These are phyloP conservation scores for Mortierella sp. DNA, from an alignment of 371 early-diverging fungal genomes.

Conservation along the genomic window DNA sequence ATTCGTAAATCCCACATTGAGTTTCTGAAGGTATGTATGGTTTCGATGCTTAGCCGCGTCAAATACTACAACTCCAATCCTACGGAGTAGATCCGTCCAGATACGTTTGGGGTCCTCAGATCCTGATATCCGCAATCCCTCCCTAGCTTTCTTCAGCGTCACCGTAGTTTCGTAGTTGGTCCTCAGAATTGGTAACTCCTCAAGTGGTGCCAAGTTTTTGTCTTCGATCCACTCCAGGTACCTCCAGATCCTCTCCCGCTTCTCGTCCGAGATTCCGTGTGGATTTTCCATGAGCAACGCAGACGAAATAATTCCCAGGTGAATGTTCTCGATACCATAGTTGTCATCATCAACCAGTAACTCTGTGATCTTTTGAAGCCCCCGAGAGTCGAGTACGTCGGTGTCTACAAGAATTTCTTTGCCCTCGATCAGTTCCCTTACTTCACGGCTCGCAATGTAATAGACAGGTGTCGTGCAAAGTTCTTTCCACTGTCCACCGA, in stretches of 20 bases:
- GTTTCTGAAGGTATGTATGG: too few relatives aligned
- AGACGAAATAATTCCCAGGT: too few relatives aligned
- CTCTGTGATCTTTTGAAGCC: neutral
- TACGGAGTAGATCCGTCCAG: too few relatives aligned
- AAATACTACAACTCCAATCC: too few relatives aligned
- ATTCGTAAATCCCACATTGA: too few relatives aligned
- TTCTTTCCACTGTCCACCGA: constrained; percentile 11
- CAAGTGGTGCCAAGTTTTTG: neutral
- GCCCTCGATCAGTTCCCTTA: constrained; percentile 1
- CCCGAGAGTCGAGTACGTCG: neutral
- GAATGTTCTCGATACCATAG: neutral
- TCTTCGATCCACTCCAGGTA: neutral
- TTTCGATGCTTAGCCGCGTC: too few relatives aligned
- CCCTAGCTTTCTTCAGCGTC: neutral
- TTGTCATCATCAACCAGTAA: neutral
- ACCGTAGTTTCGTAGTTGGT: neutral
- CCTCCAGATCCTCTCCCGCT: neutral
- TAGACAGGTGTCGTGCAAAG: neutral
- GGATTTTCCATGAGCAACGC: too few relatives aligned
- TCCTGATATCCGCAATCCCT: neutral
- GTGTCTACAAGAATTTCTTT: constrained; percentile 6
- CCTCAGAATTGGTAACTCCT: neutral
- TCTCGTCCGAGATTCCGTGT: neutral
- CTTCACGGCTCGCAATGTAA: neutral
- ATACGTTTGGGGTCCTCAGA: too few relatives aligned